These are phyloP conservation scores for Lyophyllum decastes DNA, from an alignment of 768 basidiomycete genomes.

Conservation along the genomic window DNA sequence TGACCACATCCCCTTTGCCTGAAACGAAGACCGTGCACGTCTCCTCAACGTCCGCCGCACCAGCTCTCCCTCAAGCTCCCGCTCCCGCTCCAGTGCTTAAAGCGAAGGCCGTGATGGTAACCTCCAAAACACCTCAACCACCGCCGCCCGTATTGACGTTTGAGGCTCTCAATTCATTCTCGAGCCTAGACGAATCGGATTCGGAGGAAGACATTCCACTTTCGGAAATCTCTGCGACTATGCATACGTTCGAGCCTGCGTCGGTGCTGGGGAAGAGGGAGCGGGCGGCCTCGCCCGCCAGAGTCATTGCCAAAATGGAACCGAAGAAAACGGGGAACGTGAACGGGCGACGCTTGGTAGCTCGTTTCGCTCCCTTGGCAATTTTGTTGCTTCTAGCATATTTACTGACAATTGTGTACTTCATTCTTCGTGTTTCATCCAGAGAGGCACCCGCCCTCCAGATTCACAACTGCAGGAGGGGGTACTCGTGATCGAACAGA, in stretches of 20 bases:
- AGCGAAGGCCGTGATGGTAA: not conserved
- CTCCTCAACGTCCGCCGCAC: no score
- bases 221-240: slow-evolving; percentile 9
- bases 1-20: no score
- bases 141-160: not conserved
- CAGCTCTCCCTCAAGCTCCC: not conserved
- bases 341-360: not conserved
- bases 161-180: not conserved
- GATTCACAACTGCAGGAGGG: not conserved
- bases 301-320: not conserved
- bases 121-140: not conserved
- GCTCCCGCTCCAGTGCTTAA: not conserved
- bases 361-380: not conserved
- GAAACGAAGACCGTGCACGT: no score
- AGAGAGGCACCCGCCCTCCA: not conserved
- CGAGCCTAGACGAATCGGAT: slow-evolving; percentile 12
- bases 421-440: not conserved
- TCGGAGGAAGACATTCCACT: slow-evolving; percentile 19
- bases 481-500: not conserved
- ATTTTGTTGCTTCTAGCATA: not conserved
- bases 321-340: not conserved
- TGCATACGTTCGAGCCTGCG: not conserved
- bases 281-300: slow-evolving; percentile 7
- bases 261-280: slow-evolving; percentile 15
- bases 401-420: no score